These are phyloP conservation scores for Domatiomyces catenatus DNA, from an alignment of 2,329 filamentous ascomycete species.

Conservation along the genomic window DNA sequence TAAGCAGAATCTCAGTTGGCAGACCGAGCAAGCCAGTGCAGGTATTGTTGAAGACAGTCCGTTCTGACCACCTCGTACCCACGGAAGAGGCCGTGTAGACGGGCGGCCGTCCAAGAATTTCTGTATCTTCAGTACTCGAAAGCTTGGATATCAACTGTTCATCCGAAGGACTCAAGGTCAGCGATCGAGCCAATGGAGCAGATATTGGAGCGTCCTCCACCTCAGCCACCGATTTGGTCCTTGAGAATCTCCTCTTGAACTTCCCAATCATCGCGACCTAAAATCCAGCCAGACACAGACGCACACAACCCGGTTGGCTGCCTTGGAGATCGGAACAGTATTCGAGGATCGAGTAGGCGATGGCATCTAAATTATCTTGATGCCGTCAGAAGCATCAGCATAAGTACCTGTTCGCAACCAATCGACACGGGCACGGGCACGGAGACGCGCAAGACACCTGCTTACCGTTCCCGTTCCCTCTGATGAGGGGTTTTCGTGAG, in stretches of 20 bases:
- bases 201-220: neutral
- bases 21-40: conserved; percentile 14
- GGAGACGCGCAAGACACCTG: too few species aligned
- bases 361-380: conserved; percentile 1
- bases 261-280: conserved; percentile 4
- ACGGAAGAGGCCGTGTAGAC: conserved; percentile 10
- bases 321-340: neutral
- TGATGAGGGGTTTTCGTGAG: neutral
- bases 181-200: conserved; percentile 5
- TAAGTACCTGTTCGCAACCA: neutral
- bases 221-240: conserved; percentile 9
- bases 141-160: conserved; percentile 15
- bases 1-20: conserved; percentile 15
- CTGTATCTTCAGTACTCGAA: conserved; percentile 13
- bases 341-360: neutral
- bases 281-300: too few species aligned
- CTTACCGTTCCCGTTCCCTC: neutral
- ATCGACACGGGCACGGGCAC: too few species aligned
- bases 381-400: conserved; percentile 9
- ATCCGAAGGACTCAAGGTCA: conserved; percentile 14
- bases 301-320: neutral
- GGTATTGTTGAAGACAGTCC: conserved; percentile 17
- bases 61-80: conserved; percentile 10
- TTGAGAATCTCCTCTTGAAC: conserved; percentile 11
- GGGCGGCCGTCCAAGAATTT: conserved; percentile 12